Evolutionary conservation across 148 eudicot genomes (phyloP), one percentile per base, ranked within the genome.

Genomic region (Chenopodium formosanum): DNA sequence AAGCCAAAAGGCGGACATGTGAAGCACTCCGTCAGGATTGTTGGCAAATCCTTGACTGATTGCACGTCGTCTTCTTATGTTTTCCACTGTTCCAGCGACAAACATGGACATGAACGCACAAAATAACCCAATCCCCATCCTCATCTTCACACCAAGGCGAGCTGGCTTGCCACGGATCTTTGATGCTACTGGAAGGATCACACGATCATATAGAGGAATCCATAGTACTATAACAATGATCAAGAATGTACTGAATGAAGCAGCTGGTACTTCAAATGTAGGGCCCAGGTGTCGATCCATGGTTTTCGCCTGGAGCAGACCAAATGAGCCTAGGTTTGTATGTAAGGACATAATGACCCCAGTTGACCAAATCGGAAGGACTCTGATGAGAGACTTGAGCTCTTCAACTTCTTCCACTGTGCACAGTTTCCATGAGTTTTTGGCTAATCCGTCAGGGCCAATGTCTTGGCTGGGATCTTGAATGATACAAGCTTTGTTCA

Each of bases 1-100:
- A 0, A 91, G 91, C 98, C 95, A 94, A 88, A 92, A 66, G 4
- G 98, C 98, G 0, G 94, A 94, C 98, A 94, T 96, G 37, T 77
- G 47, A 34, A 86, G 72, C 48, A 87, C 82, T 3, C 72, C 94
- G 3, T 29, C 48, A 3, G 89, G 84, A 64, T 86, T 86, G 81
- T 88, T 70, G 1, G 65, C 58, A 0, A 82, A 78, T 9, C 94
- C 93, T 58, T 84, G 85, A 64, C 52, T 77, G 47, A 90, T 87
- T 9, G 94, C 97, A 12, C 66, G 89, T 12, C 67, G 79, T 67
- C 91, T 83, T 1, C 99, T 78, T 32, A 87, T 40, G 60, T 87
- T 84, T 85, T 92, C 98, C n/a, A 94, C 93, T 6, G 82, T 67
- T 9, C 89, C 98, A 0, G 97, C 83, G 60, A 87, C 84, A 14